These are phyloP conservation scores for Ophiostoma perfectum DNA, from an alignment of 2,329 filamentous ascomycete genomes.

Conservation along the genomic window DNA sequence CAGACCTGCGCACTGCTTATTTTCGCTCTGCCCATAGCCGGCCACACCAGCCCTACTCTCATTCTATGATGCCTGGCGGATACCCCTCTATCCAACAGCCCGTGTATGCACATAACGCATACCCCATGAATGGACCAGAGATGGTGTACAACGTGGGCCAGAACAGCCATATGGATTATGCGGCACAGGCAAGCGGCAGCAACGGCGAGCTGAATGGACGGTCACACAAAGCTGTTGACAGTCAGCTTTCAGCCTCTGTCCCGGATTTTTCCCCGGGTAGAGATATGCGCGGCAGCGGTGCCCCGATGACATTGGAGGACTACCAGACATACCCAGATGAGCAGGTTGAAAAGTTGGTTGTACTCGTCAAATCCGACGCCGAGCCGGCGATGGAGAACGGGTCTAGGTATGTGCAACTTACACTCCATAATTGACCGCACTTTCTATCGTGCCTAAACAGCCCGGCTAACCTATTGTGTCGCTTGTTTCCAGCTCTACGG, in stretches of 20 bases:
- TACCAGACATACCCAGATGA: conserved; percentile 34
- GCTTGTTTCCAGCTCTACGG: background rate
- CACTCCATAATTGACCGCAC: background rate
- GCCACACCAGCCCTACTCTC: conserved; percentile 23
- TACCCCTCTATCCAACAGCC: conserved; percentile 30
- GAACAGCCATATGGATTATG: conserved; percentile 12
- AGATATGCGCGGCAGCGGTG: conserved; percentile 17
- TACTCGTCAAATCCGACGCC: conserved; percentile 27
- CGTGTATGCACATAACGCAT: conserved; percentile 29
- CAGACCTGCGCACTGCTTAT: conserved; percentile 29
- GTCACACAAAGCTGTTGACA: conserved; percentile 40
- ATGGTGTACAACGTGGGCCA: conserved; percentile 32
- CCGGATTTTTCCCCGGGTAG: conserved; percentile 53
- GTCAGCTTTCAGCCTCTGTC: conserved; percentile 56
- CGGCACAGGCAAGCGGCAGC: conserved; percentile 30
- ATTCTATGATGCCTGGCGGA: conserved; percentile 32
- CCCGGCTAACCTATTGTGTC: conserved; percentile 9
- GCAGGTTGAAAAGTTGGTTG: conserved; percentile 32
- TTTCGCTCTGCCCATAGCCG: conserved; percentile 33
- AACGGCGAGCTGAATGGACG: conserved; percentile 35
- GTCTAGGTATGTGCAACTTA: conserved; percentile 1
- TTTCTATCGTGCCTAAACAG: background rate
- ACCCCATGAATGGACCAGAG: conserved; percentile 29
- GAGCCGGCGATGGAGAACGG: conserved; percentile 21
- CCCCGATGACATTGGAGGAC: conserved; percentile 31